Evolutionary conservation across 2,329 filamentous ascomycete species (phyloP), one percentile per base, ranked within the genome.

Genomic region (Pseudogymnoascus sp.): DNA sequence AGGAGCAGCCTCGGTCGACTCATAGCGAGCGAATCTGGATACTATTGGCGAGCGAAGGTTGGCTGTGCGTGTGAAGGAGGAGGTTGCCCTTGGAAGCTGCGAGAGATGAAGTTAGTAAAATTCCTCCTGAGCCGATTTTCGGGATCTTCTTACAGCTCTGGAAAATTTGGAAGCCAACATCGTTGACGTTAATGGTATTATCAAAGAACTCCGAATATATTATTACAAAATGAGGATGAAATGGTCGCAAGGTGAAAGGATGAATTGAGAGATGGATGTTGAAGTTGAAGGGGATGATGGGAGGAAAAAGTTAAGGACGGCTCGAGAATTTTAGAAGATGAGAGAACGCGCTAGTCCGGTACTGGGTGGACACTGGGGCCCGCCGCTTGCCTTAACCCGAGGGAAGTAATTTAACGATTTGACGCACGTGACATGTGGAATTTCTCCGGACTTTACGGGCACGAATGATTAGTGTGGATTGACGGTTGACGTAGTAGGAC

Each of bases 21-120:
- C 88, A 80, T 89, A 91, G 72, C 89, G 84, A 74, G 88, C 85
- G 75, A 93, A 91, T 72, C 85, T 85, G 68, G 89, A 85, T 68
- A 82, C 82, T 71, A 90, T 77, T 68, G 91, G 86, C 71, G 88
- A 84, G 79, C 87, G 87, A 74, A 84, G 79, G 64, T 84, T 80
- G 71, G 86, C 82, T 73, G 86, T 82, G 77, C 88, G 88, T 74
- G 86, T 80, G 76, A 87, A 80, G 75, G 84, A 79, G 72, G 88
- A 81, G 68, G 83, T 80, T 76, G 89, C 87, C 83, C 91, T 86
- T 74, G 91, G 90, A 78, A 95, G 84, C 89, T 92, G 69, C 74
- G 55, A 17, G 60, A 65, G 61, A 48, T 35, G 15, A 58, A 38
- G 58, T 41, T 12, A 55, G 44, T 17, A 17, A 55, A 55, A 60